Conservation (phyloP, 148 eudicot species). For the Rhododendron simsii region DNA sequence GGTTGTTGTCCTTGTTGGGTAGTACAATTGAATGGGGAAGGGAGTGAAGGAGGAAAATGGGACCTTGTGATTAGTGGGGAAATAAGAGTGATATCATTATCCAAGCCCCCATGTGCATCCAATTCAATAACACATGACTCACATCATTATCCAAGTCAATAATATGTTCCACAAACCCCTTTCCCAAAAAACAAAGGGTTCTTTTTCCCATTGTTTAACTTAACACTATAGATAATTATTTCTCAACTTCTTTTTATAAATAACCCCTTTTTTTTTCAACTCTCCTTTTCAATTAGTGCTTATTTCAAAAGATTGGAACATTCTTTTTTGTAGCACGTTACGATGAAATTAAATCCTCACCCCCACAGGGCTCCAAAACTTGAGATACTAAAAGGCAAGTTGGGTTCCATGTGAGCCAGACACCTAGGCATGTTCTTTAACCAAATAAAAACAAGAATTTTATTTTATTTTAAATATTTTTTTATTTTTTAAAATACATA, state of each 20-base stretch:
- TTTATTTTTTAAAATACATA: neutral
- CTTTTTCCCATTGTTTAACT: neutral
- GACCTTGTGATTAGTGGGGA: neutral
- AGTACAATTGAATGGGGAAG: neutral
- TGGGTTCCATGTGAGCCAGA: slow-evolving; percentile 12
- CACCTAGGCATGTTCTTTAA: slow-evolving; percentile 6
- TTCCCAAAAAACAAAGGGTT: neutral
- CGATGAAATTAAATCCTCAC: neutral
- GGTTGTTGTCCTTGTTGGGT: too few species aligned
- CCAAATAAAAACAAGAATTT: slow-evolving; percentile 4
- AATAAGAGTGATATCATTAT: neutral
- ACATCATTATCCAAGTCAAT: slow-evolving; percentile 5
- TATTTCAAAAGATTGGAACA: slow-evolving; percentile 8
- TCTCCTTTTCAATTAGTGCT: neutral
- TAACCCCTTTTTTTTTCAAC: neutral
- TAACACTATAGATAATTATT: neutral
- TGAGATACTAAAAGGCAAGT: slow-evolving; percentile 1
- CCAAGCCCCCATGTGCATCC: slow-evolving; percentile 9
- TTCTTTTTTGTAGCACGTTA: slow-evolving; percentile 3
- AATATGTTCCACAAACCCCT: slow-evolving; percentile 8
- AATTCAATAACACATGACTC: neutral
- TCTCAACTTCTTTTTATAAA: neutral
- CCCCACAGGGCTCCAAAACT: slow-evolving; percentile 8
- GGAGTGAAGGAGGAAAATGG: neutral
- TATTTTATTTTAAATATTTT: neutral